Percentiles rank a stretch among this genome's conserved stretches.
Evolutionary conservation across 371 early-diverging fungal genomes (phyloP).

Genomic region (Saksenaea vasiformis): DNA sequence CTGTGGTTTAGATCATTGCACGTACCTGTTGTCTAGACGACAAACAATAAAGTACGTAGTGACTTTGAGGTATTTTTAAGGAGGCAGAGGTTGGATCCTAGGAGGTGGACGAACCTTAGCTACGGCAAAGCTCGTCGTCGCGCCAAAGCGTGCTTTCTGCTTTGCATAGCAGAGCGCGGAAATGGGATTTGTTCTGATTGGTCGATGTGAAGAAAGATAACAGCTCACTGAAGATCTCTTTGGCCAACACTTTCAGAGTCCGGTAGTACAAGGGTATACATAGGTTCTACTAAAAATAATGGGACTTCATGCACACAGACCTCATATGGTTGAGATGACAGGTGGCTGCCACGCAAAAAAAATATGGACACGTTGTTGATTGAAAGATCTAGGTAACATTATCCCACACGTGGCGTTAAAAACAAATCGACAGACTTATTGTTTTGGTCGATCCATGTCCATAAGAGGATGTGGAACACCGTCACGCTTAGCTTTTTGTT

Average conservation of each 20-base stretch:
- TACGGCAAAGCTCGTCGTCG: neutral
- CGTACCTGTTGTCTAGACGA: neutral
- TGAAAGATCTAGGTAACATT: neutral
- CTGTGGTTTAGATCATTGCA: neutral
- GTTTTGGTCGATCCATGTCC: constrained; percentile 3
- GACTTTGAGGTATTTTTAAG: neutral
- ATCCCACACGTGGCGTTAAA: neutral
- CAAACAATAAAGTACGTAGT: constrained; percentile 1
- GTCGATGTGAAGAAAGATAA: neutral
- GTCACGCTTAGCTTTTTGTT: neutral
- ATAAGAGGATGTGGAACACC: neutral
- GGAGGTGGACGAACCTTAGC: neutral
- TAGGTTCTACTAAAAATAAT: neutral
- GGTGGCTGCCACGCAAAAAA: constrained; percentile 6
- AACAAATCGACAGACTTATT: constrained; percentile 6
- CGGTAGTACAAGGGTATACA: constrained; percentile 2
- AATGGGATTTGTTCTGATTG: neutral
- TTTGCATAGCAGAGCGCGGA: neutral
- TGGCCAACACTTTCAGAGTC: neutral
- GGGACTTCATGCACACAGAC: constrained; percentile 1
- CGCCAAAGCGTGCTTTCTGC: neutral
- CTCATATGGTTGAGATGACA: constrained; percentile 1
- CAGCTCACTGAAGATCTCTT: neutral
- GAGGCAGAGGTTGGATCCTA: neutral
- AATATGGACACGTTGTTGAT: neutral